Conservation (phyloP, 164 flowering plant genomes). For the Vitis cinerea region DNA sequence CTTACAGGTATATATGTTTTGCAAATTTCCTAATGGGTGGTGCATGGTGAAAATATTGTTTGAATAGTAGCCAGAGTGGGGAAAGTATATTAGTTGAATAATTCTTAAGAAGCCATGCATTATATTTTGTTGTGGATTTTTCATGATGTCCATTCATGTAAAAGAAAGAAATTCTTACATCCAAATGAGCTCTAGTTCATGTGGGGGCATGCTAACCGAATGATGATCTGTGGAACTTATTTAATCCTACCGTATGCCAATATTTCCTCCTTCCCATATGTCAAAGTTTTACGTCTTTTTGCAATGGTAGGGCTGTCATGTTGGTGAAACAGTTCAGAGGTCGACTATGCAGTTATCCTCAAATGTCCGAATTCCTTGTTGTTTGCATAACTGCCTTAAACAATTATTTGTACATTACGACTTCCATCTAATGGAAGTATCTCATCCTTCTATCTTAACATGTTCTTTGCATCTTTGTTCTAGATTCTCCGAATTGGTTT, state of each 20-base stretch:
- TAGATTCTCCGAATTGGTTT: slow-evolving; percentile 91
- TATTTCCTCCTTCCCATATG: background rate
- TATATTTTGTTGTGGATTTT: background rate
- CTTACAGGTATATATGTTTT: slow-evolving; percentile 54
- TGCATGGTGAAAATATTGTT: no score
- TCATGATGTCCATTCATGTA: background rate
- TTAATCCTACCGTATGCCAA: background rate
- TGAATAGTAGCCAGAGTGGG: no score
- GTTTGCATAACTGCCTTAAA: no score
- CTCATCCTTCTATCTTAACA: background rate
- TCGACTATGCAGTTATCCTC: no score
- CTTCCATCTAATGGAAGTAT: background rate
- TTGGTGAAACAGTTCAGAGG: no score
- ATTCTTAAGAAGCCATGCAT: no score
- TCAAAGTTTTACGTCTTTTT: background rate
- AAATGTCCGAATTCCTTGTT: no score
- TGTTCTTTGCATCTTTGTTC: slow-evolving; percentile 11
- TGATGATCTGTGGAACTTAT: background rate
- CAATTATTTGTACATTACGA: background rate
- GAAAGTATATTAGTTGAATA: no score
- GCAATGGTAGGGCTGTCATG: background rate
- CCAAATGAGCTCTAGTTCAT: background rate
- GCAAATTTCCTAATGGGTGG: background rate
- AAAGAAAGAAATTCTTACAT: background rate
- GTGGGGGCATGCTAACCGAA: background rate